phyloP scores from a whole-genome alignment of 2,329 filamentous ascomycete species.

The Parafenestella ontariensis region DNA sequence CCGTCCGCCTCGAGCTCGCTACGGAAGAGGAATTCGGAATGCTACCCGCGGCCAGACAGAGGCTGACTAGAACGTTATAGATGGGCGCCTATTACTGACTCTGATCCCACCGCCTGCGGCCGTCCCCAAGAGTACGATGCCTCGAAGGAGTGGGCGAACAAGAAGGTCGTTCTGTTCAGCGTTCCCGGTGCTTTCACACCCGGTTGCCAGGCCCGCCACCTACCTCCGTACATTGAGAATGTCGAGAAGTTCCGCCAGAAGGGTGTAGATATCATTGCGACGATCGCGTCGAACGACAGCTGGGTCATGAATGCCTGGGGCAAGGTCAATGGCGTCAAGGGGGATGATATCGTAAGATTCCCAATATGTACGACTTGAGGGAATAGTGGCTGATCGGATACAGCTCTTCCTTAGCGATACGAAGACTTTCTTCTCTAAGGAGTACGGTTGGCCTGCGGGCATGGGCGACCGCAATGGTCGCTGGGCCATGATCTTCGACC shows the following conservation, averaged over 20 bases:
- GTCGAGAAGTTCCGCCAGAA: slow-evolving; percentile 75
- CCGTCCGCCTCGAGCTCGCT: slow-evolving; percentile 1
- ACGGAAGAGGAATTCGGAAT: not conserved
- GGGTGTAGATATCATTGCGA: slow-evolving; percentile 81
- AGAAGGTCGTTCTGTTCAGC: slow-evolving; percentile 74
- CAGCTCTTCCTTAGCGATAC: slow-evolving; percentile 79
- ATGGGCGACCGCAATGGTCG: slow-evolving; percentile 75
- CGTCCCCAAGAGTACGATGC: slow-evolving; percentile 80
- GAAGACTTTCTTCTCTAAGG: slow-evolving; percentile 76
- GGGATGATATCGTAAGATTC: slow-evolving; percentile 68
- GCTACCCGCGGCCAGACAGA: not conserved
- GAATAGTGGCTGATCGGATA: not conserved
- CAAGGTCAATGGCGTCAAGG: slow-evolving; percentile 82
- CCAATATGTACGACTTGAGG: not conserved
- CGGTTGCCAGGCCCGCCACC: slow-evolving; percentile 80
- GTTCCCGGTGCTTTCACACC: slow-evolving; percentile 84
- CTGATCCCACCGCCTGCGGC: slow-evolving; percentile 76
- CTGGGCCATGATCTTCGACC: slow-evolving; percentile 78
- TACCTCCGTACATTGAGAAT: slow-evolving; percentile 81
- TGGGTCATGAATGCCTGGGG: slow-evolving; percentile 90
- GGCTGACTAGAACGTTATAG: slow-evolving; percentile 46
- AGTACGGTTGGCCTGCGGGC: slow-evolving; percentile 75
- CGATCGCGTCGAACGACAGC: slow-evolving; percentile 84
- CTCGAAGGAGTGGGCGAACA: slow-evolving; percentile 74
- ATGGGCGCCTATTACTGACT: slow-evolving; percentile 81